Evolutionary conservation across 805 yeast species (phyloP), one percentile per base, ranked within the genome.

Genomic region (Candida golubevii): DNA sequence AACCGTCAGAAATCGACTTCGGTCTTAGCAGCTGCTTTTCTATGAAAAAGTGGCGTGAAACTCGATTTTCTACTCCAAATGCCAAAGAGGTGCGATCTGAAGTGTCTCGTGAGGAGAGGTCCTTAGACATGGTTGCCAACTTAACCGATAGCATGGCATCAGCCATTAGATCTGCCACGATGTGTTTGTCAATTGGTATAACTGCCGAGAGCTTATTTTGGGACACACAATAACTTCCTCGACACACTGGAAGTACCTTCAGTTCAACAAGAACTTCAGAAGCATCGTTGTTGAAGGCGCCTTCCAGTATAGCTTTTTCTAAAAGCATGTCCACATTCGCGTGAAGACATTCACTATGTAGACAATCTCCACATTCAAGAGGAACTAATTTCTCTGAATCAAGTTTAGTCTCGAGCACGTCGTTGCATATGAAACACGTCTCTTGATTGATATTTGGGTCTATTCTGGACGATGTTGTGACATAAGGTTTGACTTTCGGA

Each of bases 341-440:
- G 3, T 62, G 46, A 12, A 80, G 65, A 56, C 88, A 82, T 44
- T 79, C 78, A 41, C 78, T 82, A 56, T 82, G 88, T 33, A 73
- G 66, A 36, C 65, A 59, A 56, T 82, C 85, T 1, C 73, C 76
- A 61, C 88, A 82, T 33, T 59, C 59, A 29, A 82, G 62, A 44
- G 71, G 73, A 11, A 81, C 60, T 1, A 79, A 59, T 36, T 64
- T 67, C 51, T 74, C 82, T 9, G 71, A 65, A 14, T 60, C 60
- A 26, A 75, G 62, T 38, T 73, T 75, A 27, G 72, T 67, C 13
- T 69, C 66, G 5, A 80, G 58, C 2, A 71, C 65, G 40, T 81
- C 80, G 7, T 72, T 72, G 56, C 88, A 82, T 12, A 82, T 66
- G 42, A 72, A 71, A 47, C 80, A 80, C 2, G 18, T 33, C 14